Conservation (phyloP, 768 basidiomycete genomes). For the Russula brevipes region DNA sequence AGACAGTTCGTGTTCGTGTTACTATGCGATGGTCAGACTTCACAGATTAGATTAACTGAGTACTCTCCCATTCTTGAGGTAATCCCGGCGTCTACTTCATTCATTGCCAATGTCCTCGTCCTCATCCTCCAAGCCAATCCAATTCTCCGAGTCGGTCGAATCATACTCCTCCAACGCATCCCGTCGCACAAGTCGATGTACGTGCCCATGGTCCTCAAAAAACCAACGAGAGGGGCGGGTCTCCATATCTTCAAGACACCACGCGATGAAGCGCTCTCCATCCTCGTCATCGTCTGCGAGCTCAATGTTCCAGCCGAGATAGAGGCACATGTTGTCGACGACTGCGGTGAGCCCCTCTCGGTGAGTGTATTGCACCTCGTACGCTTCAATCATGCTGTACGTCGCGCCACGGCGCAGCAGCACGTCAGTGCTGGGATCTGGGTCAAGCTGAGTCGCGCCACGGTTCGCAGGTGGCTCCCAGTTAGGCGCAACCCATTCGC, state of each 20-base stretch:
- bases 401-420: conserved; percentile 59
- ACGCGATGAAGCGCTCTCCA: conserved; percentile 40
- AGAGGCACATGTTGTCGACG: conserved; percentile 41
- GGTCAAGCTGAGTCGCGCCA: conserved; percentile 35
- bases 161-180: conserved; percentile 18
- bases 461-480: conserved; percentile 56
- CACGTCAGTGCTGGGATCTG: conserved; percentile 34
- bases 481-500: conserved; percentile 41
- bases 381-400: conserved; percentile 51
- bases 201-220: conserved; percentile 26
- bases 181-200: conserved; percentile 19
- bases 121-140: conserved; percentile 14
- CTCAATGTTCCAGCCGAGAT: conserved; percentile 65
- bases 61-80: neutral
- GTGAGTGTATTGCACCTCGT: conserved; percentile 52
- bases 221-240: conserved; percentile 43
- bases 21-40: neutral
- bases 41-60: neutral
- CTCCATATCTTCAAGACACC: conserved; percentile 38
- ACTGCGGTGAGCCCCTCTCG: conserved; percentile 47
- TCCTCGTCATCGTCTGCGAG: conserved; percentile 40
- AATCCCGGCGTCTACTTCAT: neutral
- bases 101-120: conserved; percentile 4
- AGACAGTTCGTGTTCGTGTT: neutral
- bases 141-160: conserved; percentile 22